Conservation (phyloP, 441 rosid genomes). For the Erysimum pusillum region DNA sequence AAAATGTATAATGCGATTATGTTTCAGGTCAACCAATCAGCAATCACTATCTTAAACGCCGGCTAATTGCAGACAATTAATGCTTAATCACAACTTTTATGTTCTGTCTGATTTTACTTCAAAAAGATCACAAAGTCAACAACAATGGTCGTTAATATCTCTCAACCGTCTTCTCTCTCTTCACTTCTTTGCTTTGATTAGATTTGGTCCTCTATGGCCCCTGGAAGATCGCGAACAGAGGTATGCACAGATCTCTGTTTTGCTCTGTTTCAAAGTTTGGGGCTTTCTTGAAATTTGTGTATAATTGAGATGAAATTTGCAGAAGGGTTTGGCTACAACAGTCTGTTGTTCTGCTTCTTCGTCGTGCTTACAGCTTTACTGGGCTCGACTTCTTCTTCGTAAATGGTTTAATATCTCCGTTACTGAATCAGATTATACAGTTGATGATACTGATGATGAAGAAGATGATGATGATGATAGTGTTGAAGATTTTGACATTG, state of each 20-base stretch:
- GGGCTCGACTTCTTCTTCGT: slow-evolving; percentile 38
- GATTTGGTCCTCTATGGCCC: slow-evolving; percentile 12
- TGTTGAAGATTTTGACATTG: slow-evolving; percentile 1
- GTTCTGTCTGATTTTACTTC: neutral
- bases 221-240: slow-evolving; percentile 17
- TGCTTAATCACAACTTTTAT: slow-evolving; percentile 16
- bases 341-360: slow-evolving; percentile 36
- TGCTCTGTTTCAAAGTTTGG: neutral
- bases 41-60: neutral
- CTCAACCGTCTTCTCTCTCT: slow-evolving; percentile 33
- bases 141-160: slow-evolving; percentile 28
- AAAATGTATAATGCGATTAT: neutral
- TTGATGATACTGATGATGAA: neutral
- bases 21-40: neutral
- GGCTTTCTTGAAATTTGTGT: slow-evolving; percentile 2
- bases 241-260: slow-evolving; percentile 27
- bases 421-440: slow-evolving; percentile 25
- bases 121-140: neutral
- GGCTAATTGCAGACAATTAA: slow-evolving; percentile 8
- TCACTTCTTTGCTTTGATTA: neutral
- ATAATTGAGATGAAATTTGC: neutral
- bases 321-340: slow-evolving; percentile 29
- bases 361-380: slow-evolving; percentile 26
- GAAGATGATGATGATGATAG: slow-evolving; percentile 24
- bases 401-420: slow-evolving; percentile 37